These are phyloP conservation scores for Amauroascus niger DNA, from an alignment of 2,329 filamentous ascomycete genomes.

Conservation along the genomic window DNA sequence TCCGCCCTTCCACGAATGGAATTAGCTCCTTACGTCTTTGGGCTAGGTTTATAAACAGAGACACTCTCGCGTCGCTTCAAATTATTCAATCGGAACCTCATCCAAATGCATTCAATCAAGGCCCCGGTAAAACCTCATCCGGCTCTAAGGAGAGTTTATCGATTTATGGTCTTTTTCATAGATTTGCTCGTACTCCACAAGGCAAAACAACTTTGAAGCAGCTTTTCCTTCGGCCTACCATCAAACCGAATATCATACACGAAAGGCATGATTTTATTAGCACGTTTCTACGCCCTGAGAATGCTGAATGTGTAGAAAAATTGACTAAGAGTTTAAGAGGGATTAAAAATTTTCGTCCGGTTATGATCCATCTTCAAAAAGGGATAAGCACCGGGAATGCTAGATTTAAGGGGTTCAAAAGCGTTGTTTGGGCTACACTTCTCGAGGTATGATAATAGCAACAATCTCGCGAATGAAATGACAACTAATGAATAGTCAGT, in stretches of 20 bases:
- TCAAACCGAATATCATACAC: slow-evolving; percentile 57
- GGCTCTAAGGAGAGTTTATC: slow-evolving; percentile 73
- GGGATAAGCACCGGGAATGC: slow-evolving; percentile 54
- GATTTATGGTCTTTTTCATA: slow-evolving; percentile 70
- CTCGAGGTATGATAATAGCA: slow-evolving; percentile 34
- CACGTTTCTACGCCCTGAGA: slow-evolving; percentile 58
- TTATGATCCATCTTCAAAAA: slow-evolving; percentile 62
- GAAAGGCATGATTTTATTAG: slow-evolving; percentile 62
- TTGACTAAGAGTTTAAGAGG: slow-evolving; percentile 55
- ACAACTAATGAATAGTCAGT: slow-evolving; percentile 37
- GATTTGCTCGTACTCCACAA: slow-evolving; percentile 65
- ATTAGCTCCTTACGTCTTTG: slow-evolving; percentile 23
- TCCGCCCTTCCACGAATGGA: neutral
- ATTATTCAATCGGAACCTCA: slow-evolving; percentile 75
- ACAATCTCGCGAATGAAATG: neutral
- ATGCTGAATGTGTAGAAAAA: slow-evolving; percentile 46
- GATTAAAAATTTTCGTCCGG: slow-evolving; percentile 64
- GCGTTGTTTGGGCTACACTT: slow-evolving; percentile 64
- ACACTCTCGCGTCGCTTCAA: slow-evolving; percentile 73
- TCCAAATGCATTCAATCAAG: slow-evolving; percentile 69
- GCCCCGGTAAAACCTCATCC: slow-evolving; percentile 50
- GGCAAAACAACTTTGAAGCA: slow-evolving; percentile 66
- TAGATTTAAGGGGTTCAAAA: slow-evolving; percentile 49
- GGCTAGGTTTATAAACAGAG: slow-evolving; percentile 66
- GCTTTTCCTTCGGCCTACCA: slow-evolving; percentile 68